Evolutionary conservation across 306 rosid genomes (phyloP).

Genomic region (Prunus padus): DNA sequence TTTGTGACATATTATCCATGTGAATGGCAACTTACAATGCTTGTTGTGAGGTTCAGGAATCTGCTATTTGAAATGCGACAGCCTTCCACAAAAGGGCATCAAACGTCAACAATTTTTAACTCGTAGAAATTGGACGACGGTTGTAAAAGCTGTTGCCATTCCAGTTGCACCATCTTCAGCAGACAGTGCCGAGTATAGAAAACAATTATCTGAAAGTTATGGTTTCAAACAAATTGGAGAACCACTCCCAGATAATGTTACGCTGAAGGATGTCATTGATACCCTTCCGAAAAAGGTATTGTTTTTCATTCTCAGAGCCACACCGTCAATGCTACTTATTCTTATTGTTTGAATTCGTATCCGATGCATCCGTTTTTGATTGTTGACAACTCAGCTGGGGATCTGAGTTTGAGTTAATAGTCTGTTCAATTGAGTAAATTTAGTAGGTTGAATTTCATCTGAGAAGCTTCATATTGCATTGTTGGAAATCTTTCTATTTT

Average conservation of each 20-base stretch:
- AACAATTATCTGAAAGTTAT: conserved; percentile 67
- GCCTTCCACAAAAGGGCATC: conserved; percentile 43
- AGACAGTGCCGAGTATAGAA: conserved; percentile 58
- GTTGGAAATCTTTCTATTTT: not conserved
- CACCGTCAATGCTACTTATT: conserved; percentile 12
- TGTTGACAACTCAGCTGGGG: conserved; percentile 7
- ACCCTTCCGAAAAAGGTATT: conserved; percentile 85
- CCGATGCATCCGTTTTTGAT: conserved; percentile 6
- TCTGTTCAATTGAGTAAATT: conserved; percentile 13
- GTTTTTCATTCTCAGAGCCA: not conserved
- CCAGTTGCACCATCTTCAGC: conserved; percentile 59
- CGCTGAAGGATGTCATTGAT: conserved; percentile 65
- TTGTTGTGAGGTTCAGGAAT: conserved; percentile 44
- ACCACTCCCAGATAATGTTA: conserved; percentile 68
- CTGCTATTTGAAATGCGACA: conserved; percentile 35
- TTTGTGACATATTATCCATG: not conserved
- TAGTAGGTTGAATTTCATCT: not conserved
- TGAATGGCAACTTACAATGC: conserved; percentile 19
- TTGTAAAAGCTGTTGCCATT: conserved; percentile 67
- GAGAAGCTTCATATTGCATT: not conserved
- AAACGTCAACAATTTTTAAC: conserved; percentile 30
- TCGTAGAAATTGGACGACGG: conserved; percentile 36
- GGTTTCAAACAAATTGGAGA: conserved; percentile 84
- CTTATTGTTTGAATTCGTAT: not conserved
- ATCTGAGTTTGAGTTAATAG: not conserved